Evolutionary conservation across 768 basidiomycete genomes (phyloP).

Genomic region (Albatrellus ellisii): DNA sequence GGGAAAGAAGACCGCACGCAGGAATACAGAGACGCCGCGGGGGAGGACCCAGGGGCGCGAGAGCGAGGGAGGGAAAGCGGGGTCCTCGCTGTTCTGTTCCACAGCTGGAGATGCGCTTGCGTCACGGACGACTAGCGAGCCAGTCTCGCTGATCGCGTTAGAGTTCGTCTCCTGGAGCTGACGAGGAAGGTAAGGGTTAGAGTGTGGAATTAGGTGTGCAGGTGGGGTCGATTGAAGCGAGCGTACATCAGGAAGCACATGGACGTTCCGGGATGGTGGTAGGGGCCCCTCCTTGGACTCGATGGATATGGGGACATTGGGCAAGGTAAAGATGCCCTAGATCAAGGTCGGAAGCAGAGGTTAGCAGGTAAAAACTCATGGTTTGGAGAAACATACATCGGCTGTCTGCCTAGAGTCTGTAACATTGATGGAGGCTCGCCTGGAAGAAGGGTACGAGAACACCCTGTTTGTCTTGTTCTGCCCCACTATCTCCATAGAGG

Average conservation of each 20-base stretch:
- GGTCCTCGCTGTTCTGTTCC: neutral
- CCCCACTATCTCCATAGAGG: neutral
- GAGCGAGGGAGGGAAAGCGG: slow-evolving; percentile 1
- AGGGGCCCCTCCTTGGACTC: neutral
- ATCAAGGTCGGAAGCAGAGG: neutral
- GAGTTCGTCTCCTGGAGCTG: neutral
- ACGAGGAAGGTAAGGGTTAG: neutral
- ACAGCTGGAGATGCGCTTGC: neutral
- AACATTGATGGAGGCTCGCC: neutral
- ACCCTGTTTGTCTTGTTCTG: neutral
- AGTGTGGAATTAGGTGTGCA: neutral
- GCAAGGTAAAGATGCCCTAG: neutral
- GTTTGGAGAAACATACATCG: neutral
- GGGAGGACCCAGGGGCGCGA: no score
- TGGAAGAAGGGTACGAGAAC: neutral
- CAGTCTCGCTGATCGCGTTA: neutral
- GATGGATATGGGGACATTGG: neutral
- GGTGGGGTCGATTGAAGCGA: neutral
- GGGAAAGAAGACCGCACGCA: slow-evolving; percentile 9
- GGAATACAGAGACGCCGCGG: neutral
- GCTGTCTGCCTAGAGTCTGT: neutral
- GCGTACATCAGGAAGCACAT: no score
- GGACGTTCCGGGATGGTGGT: neutral
- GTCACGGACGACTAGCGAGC: neutral
- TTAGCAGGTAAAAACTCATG: neutral